A percentile compares a stretch with the other conserved stretches of the same genome.
Evolutionary conservation across 2,329 filamentous ascomycete species (phyloP).

Genomic region (Fusarium metavorans): DNA sequence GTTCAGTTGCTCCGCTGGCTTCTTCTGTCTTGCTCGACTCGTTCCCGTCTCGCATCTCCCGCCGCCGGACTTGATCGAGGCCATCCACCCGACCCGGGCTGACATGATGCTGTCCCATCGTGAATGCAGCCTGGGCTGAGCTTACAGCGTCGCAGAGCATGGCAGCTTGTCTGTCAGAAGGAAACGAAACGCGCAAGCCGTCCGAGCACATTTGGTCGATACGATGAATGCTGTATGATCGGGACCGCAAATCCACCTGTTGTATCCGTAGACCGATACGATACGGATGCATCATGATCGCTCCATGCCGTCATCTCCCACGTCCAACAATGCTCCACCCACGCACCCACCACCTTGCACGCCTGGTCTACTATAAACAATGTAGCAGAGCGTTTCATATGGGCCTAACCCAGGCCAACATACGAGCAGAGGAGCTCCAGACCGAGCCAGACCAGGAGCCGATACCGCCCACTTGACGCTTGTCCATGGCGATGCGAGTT

Average conservation of each 20-base stretch:
- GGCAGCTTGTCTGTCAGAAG: slow-evolving; percentile 4
- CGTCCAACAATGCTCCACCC: slow-evolving; percentile 23
- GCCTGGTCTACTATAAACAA: slow-evolving; percentile 3
- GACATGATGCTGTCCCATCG: slow-evolving; percentile 33
- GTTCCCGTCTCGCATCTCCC: slow-evolving; percentile 20
- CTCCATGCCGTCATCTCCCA: slow-evolving; percentile 33
- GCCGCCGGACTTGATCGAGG: slow-evolving; percentile 7
- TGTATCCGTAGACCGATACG: slow-evolving; percentile 19
- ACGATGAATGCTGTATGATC: slow-evolving; percentile 35
- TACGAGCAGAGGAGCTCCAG: slow-evolving; percentile 33
- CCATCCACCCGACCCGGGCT: slow-evolving; percentile 22
- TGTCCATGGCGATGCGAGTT: slow-evolving; percentile 22
- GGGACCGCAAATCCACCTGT: slow-evolving; percentile 13
- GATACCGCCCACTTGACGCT: slow-evolving; percentile 12
- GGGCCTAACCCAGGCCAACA: slow-evolving; percentile 17
- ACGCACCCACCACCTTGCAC: slow-evolving; percentile 22
- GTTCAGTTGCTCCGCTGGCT: background rate
- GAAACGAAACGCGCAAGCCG: slow-evolving; percentile 34
- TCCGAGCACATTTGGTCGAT: slow-evolving; percentile 31
- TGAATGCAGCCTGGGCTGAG: slow-evolving; percentile 13
- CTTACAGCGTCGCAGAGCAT: slow-evolving; percentile 28
- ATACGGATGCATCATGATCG: slow-evolving; percentile 39
- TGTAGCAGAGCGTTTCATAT: slow-evolving; percentile 29
- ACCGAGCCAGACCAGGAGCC: slow-evolving; percentile 12
- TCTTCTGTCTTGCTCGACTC: slow-evolving; percentile 4